These are phyloP conservation scores for Umbelopsis isabellina DNA, from an alignment of 192 early-diverging fungal genomes.

Conservation along the genomic window DNA sequence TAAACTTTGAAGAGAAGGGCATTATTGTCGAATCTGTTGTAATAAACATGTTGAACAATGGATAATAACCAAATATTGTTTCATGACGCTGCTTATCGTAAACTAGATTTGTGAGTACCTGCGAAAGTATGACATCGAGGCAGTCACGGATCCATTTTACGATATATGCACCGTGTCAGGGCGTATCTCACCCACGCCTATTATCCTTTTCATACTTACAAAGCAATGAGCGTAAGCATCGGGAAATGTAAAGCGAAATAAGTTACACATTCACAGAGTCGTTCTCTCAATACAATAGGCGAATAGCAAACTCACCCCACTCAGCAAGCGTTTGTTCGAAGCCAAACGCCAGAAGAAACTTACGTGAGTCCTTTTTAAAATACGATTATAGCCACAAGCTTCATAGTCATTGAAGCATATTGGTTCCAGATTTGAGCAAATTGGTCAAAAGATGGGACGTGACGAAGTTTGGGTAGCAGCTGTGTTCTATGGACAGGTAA, in stretches of 20 bases:
- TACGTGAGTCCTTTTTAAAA: slow-evolving; percentile 23
- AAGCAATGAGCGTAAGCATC: neutral
- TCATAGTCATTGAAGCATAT: neutral
- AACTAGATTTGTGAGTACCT: no score
- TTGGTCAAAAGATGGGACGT: slow-evolving; percentile 52
- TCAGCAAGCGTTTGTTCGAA: slow-evolving; percentile 31
- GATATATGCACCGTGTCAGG: no score
- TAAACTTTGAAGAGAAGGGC: no score
- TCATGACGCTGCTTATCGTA: no score
- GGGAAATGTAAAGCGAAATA: no score
- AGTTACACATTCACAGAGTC: no score
- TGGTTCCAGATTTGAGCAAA: slow-evolving; percentile 56
- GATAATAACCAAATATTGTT: no score
- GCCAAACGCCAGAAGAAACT: slow-evolving; percentile 38
- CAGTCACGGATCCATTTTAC: neutral
- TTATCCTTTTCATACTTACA: neutral
- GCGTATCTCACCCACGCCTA: neutral
- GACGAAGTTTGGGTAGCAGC: slow-evolving; percentile 72
- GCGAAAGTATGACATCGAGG: neutral
- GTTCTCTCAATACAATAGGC: neutral
- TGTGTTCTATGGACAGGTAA: slow-evolving; percentile 69
- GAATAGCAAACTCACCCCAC: slow-evolving; percentile 30
- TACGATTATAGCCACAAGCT: neutral
- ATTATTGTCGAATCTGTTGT: no score
- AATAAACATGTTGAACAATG: no score